These are phyloP conservation scores for Agastache rugosa DNA, from an alignment of 257 asterid species.

Conservation along the genomic window DNA sequence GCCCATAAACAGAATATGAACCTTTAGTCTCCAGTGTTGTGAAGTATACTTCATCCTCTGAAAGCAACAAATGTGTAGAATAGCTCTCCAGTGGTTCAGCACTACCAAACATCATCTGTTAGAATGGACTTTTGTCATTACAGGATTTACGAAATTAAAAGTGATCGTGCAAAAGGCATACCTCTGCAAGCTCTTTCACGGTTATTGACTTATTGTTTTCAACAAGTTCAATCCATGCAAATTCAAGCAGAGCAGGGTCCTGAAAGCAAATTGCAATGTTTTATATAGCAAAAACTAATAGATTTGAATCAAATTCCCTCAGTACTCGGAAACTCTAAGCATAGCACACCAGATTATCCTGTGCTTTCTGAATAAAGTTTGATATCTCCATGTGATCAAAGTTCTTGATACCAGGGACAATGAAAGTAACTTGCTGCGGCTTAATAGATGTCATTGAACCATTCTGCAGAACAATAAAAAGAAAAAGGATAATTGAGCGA, in stretches of 20 bases:
- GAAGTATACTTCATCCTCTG: slow-evolving; percentile 82
- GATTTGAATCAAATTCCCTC: slow-evolving; percentile 30
- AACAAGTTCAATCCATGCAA: slow-evolving; percentile 96
- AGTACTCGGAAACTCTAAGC: slow-evolving; percentile 30
- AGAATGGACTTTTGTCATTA: slow-evolving; percentile 52
- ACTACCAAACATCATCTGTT: slow-evolving; percentile 98
- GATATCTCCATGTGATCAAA: slow-evolving; percentile 82
- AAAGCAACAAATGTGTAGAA: slow-evolving; percentile 82
- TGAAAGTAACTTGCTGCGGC: slow-evolving; percentile 89
- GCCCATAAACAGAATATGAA: slow-evolving; percentile 75
- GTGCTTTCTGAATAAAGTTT: slow-evolving; percentile 77
- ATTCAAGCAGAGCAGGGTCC: slow-evolving; percentile 92
- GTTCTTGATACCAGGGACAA: slow-evolving; percentile 82
- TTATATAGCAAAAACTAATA: slow-evolving; percentile 26
- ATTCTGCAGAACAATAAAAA: slow-evolving; percentile 58
- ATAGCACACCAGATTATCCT: slow-evolving; percentile 70
- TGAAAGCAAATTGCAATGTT: slow-evolving; percentile 43
- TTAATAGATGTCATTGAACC: slow-evolving; percentile 82
- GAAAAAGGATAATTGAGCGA: slow-evolving; percentile 31
- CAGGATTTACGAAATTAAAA: slow-evolving; percentile 40
- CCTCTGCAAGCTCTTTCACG: slow-evolving; percentile 91
- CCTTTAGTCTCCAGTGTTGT: slow-evolving; percentile 69
- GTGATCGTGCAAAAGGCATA: slow-evolving; percentile 41
- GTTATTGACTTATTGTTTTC: slow-evolving; percentile 78
- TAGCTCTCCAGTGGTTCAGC: slow-evolving; percentile 93